These are phyloP conservation scores for Russula griseocarnosa DNA, from an alignment of 768 basidiomycete species.

Conservation along the genomic window DNA sequence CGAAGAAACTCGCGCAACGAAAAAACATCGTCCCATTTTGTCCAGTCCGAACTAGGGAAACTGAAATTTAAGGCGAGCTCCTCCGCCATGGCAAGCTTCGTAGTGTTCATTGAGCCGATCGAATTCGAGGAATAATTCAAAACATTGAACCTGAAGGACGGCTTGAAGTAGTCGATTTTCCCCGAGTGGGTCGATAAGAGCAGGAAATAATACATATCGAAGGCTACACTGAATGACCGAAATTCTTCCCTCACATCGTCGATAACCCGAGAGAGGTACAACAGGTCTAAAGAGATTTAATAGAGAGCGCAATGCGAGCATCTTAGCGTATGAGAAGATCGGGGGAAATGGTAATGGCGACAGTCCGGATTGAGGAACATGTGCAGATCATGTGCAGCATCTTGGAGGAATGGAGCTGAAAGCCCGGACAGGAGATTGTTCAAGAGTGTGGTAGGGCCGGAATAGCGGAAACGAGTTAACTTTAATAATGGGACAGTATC, in stretches of 20 bases:
- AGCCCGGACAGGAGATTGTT: background rate
- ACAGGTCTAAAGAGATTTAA: background rate
- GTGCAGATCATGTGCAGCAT: no score
- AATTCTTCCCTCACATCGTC: background rate
- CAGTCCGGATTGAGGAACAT: no score
- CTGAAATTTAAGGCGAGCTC: background rate
- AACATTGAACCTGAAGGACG: background rate
- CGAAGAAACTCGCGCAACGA: background rate
- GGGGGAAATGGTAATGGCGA: no score
- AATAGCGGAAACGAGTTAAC: background rate
- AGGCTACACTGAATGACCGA: background rate
- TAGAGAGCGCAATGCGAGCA: background rate
- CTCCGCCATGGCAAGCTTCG: background rate
- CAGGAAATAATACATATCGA: fast-evolving
- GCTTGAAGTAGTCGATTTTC: no score
- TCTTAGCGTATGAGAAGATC: no score
- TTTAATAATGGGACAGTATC: background rate
- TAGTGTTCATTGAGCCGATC: background rate
- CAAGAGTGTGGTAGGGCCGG: background rate
- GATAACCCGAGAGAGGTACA: background rate
- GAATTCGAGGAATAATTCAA: background rate
- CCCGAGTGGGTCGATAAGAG: background rate
- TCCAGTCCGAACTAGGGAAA: background rate
- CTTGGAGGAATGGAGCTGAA: constrained; percentile 3
- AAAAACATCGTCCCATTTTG: background rate